Evolutionary conservation across 495 filamentous ascomycete species (phyloP).

Genomic region (Cladorrhinum samala): DNA sequence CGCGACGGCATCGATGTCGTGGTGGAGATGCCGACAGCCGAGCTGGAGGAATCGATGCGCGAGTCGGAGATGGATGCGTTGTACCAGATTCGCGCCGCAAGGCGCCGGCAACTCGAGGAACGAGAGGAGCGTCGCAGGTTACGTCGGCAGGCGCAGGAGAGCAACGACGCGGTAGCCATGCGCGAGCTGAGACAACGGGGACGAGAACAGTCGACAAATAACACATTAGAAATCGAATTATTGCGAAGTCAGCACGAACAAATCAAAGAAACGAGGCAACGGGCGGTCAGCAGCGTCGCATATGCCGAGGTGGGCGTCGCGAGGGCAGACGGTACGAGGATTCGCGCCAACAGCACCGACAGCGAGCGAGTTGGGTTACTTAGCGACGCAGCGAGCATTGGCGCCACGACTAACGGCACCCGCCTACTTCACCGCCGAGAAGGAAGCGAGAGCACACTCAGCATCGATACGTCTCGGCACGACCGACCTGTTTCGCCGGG

Average conservation of each 20-base stretch:
- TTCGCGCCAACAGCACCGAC: constrained; percentile 75
- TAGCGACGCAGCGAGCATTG: constrained; percentile 60
- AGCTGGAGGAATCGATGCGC: constrained; percentile 68
- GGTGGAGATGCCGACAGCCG: constrained; percentile 56
- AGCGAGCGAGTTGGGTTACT: constrained; percentile 71
- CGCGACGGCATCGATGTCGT: constrained; percentile 88
- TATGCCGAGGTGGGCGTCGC: constrained; percentile 85
- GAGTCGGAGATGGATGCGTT: constrained; percentile 90
- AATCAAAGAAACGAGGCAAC: constrained; percentile 56
- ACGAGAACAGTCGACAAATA: constrained; percentile 31
- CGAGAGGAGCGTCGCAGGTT: constrained; percentile 65
- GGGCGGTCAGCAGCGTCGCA: constrained; percentile 72
- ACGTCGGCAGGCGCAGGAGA: constrained; percentile 60
- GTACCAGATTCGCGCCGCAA: constrained; percentile 79
- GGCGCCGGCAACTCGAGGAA: constrained; percentile 68
- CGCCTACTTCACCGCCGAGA: constrained; percentile 36
- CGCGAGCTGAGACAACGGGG: constrained; percentile 47
- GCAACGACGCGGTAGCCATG: constrained; percentile 60
- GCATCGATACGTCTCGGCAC: constrained; percentile 35
- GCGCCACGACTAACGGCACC: constrained; percentile 12
- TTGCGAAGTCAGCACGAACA: constrained; percentile 63
- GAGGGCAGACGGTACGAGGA: constrained; percentile 78
- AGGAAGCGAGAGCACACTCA: constrained; percentile 37
- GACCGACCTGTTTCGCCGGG: constrained; percentile 19
- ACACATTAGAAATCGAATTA: constrained; percentile 34